phyloP scores from a whole-genome alignment of 306 rosid genomes.

The Quercus aquifolioides region DNA sequence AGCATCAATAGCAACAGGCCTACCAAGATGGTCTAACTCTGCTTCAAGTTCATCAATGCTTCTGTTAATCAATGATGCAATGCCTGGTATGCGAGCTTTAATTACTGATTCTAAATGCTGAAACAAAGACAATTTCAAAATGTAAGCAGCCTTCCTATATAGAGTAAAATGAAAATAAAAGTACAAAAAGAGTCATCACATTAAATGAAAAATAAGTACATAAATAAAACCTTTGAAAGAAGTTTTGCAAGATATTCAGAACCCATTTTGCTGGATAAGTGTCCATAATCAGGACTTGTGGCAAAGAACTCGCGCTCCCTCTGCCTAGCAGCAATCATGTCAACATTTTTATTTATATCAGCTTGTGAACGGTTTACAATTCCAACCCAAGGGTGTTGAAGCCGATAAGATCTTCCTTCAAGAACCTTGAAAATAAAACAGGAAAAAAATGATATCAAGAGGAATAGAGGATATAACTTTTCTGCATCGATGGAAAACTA shows the following conservation, averaged over 20 bases:
- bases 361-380: conserved; percentile 54
- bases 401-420: conserved; percentile 47
- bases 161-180: neutral
- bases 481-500: neutral
- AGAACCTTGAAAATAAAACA: conserved; percentile 35
- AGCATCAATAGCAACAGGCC: conserved; percentile 44
- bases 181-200: neutral
- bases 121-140: conserved; percentile 16
- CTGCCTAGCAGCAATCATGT: conserved; percentile 42
- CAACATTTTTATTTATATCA: conserved; percentile 46
- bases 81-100: conserved; percentile 45
- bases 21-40: conserved; percentile 43
- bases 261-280: conserved; percentile 45
- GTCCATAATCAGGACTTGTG: conserved; percentile 36
- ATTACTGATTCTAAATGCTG: conserved; percentile 54
- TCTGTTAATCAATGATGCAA: conserved; percentile 35
- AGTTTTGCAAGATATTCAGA: conserved; percentile 56
- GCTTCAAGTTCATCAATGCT: conserved; percentile 41
- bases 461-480: neutral
- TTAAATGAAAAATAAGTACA: neutral
- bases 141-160: neutral
- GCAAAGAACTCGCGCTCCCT: conserved; percentile 48
- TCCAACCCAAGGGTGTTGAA: conserved; percentile 61
- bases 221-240: conserved; percentile 41
- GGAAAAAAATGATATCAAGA: neutral